Conservation (phyloP, 2,329 filamentous ascomycete genomes). For the Exophiala spinifera region DNA sequence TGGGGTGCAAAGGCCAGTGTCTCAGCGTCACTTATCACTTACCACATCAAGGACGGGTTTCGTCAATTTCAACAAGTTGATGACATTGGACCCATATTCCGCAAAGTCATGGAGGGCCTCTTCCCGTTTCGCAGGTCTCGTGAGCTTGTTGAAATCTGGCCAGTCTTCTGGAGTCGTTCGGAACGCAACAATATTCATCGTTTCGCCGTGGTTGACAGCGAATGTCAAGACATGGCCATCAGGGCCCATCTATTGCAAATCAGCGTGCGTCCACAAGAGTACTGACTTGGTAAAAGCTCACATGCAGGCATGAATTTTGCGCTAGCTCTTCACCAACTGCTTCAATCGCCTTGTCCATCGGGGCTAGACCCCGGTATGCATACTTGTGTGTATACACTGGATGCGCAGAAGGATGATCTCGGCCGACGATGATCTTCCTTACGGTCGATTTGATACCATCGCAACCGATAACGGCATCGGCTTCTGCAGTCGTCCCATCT, state of each 20-base stretch:
- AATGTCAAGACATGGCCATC: constrained; percentile 62
- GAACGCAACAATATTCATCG: constrained; percentile 58
- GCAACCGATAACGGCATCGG: constrained; percentile 53
- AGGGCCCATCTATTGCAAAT: constrained; percentile 51
- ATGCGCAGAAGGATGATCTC: constrained; percentile 44
- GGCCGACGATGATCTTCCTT: constrained; percentile 1
- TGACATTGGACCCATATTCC: constrained; percentile 8
- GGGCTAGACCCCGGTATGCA: constrained; percentile 61
- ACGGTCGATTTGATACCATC: constrained; percentile 55
- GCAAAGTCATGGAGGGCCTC: constrained; percentile 27
- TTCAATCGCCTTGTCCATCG: constrained; percentile 53
- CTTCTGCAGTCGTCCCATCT: constrained; percentile 45
- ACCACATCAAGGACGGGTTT: not conserved
- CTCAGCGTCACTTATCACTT: not conserved
- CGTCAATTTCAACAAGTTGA: constrained; percentile 3
- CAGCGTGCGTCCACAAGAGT: not conserved
- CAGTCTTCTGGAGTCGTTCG: constrained; percentile 42
- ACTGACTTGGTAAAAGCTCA: constrained; percentile 11
- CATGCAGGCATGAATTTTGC: constrained; percentile 42
- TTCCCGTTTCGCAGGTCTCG: constrained; percentile 33
- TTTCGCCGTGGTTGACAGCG: constrained; percentile 55
- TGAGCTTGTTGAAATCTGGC: constrained; percentile 38
- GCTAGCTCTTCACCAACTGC: constrained; percentile 51
- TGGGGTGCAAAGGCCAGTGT: not conserved
- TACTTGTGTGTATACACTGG: constrained; percentile 54